phyloP scores from a whole-genome alignment of 106 monocot species.

The Apostasia shenzhenica region DNA sequence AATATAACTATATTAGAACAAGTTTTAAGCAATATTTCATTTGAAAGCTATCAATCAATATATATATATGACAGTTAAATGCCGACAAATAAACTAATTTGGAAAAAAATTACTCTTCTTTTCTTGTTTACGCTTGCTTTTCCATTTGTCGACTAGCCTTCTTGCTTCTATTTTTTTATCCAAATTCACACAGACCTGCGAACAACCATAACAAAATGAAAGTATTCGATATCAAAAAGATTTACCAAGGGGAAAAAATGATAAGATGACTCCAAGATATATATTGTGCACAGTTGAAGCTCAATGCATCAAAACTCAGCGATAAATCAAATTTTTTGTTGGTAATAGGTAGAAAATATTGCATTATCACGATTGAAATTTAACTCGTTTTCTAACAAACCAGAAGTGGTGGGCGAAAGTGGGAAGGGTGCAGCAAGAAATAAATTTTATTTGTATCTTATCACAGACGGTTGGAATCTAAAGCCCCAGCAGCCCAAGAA shows the following conservation, averaged over 20 bases:
- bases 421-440: no score
- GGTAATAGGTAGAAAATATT: no score
- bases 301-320: background rate
- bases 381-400: no score
- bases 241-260: no score
- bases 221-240: background rate
- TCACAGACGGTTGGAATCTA: no score
- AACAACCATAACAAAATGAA: background rate
- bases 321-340: no score
- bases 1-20: background rate
- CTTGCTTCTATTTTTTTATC: conserved; percentile 3
- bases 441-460: no score
- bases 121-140: conserved; percentile 2
- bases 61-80: background rate
- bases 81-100: background rate
- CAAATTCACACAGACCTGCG: conserved; percentile 1
- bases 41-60: background rate
- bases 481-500: no score
- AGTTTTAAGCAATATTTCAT: background rate
- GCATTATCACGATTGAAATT: no score
- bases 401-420: no score
- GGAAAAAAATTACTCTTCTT: background rate
- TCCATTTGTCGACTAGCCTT: background rate
- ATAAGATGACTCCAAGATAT: background rate
- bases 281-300: background rate